phyloP scores from a whole-genome alignment of 1,139 yeast species.

The Tardiomyces blankii region DNA sequence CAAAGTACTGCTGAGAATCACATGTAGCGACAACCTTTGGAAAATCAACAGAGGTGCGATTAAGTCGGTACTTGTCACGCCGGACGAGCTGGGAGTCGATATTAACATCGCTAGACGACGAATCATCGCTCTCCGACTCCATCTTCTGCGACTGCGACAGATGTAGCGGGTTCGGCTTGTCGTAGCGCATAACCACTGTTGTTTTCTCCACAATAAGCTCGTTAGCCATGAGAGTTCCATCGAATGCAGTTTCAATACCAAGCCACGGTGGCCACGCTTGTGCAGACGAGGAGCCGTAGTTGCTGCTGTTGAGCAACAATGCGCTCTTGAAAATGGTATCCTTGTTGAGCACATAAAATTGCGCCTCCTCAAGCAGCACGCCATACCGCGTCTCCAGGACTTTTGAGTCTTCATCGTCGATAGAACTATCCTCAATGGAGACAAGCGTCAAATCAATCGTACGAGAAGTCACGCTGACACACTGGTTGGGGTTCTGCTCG shows the following conservation, averaged over 20 bases:
- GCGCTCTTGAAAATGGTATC: slow-evolving; percentile 30
- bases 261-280: slow-evolving; percentile 77
- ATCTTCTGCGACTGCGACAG: slow-evolving; percentile 14
- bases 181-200: slow-evolving; percentile 50
- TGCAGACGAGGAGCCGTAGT: slow-evolving; percentile 17
- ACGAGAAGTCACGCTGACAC: slow-evolving; percentile 61
- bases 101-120: not conserved
- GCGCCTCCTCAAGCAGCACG: slow-evolving; percentile 54
- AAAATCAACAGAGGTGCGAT: slow-evolving; percentile 46
- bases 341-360: slow-evolving; percentile 49
- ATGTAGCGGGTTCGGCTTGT: slow-evolving; percentile 56
- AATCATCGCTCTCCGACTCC: not conserved
- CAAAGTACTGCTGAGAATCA: slow-evolving; percentile 63
- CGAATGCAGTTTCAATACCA: slow-evolving; percentile 58
- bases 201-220: slow-evolving; percentile 54
- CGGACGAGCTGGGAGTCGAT: slow-evolving; percentile 18
- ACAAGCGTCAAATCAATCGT: slow-evolving; percentile 60
- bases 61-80: slow-evolving; percentile 27
- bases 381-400: slow-evolving; percentile 66
- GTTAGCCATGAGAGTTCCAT: slow-evolving; percentile 42
- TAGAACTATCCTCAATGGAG: slow-evolving; percentile 36
- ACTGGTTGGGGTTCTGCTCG: slow-evolving; percentile 49
- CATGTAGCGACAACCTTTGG: slow-evolving; percentile 62
- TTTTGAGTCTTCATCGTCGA: slow-evolving; percentile 37
- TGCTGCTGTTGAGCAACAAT: slow-evolving; percentile 24